Evolutionary conservation across 495 filamentous ascomycete genomes (phyloP).

Genomic region (Ramalina intermedia): DNA sequence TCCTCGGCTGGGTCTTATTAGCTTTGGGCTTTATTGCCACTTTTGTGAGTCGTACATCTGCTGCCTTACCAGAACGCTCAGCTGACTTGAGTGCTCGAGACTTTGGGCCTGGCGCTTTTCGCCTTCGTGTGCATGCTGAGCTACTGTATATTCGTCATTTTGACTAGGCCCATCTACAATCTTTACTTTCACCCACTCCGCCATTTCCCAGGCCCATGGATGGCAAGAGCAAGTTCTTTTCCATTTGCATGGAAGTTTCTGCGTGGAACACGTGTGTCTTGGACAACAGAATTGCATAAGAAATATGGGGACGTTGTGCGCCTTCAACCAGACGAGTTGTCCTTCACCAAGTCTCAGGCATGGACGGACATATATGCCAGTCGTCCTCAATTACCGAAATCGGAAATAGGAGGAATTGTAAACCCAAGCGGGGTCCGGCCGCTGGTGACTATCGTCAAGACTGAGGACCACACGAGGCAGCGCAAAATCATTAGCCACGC

Average conservation of each 20-base stretch:
- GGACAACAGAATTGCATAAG: slow-evolving; percentile 19
- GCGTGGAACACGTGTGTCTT: slow-evolving; percentile 6
- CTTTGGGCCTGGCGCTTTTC: too few species aligned
- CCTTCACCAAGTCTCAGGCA: slow-evolving; percentile 19
- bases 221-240: slow-evolving; percentile 8
- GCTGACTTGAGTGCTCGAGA: too few species aligned
- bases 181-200: slow-evolving; percentile 35
- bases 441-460: slow-evolving; percentile 1
- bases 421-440: not conserved
- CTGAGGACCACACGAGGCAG: slow-evolving; percentile 19
- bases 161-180: slow-evolving; percentile 22
- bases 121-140: too few species aligned
- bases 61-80: too few species aligned
- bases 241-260: slow-evolving; percentile 8
- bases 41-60: too few species aligned
- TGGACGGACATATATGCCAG: slow-evolving; percentile 12
- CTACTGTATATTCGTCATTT: too few species aligned
- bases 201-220: slow-evolving; percentile 32
- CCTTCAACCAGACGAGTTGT: slow-evolving; percentile 24
- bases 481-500: slow-evolving; percentile 17
- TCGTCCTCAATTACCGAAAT: slow-evolving; percentile 12
- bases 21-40: too few species aligned
- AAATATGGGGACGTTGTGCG: slow-evolving; percentile 26
- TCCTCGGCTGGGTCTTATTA: too few species aligned
- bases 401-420: not conserved